Evolutionary conservation across 164 flowering plant species (phyloP).

Genomic region (Vitis rupestris): DNA sequence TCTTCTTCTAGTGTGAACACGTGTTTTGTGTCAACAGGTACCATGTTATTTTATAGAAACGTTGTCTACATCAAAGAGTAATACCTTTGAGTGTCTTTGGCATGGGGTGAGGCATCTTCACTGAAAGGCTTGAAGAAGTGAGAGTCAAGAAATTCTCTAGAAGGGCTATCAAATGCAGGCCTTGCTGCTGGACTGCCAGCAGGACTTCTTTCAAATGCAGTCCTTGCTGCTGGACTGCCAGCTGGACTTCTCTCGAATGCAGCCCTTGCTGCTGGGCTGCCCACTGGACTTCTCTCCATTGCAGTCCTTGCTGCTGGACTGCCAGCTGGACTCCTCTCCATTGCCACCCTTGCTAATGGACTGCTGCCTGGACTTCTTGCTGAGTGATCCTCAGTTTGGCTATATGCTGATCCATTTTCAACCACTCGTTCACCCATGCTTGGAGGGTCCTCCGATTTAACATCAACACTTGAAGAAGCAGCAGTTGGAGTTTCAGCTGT

Average conservation of each 20-base stretch:
- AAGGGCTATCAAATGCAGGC: conserved; percentile 45
- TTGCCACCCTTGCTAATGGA: not conserved
- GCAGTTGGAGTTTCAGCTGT: conserved; percentile 23
- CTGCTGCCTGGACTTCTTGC: conserved; percentile 55
- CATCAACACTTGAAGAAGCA: conserved; percentile 37
- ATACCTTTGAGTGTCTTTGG: conserved; percentile 60
- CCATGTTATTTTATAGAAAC: too few species aligned
- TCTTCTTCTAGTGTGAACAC: too few species aligned
- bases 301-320: too few species aligned
- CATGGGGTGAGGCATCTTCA: conserved; percentile 52
- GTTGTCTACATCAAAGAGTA: not conserved
- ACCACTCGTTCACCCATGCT: conserved; percentile 26
- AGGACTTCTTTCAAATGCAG: conserved; percentile 37
- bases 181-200: conserved; percentile 49
- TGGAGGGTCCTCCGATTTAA: conserved; percentile 43
- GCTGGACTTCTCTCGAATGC: conserved; percentile 41
- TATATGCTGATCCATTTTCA: conserved; percentile 42
- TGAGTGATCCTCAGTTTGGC: conserved; percentile 45
- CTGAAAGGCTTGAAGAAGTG: conserved; percentile 30
- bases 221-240: not conserved
- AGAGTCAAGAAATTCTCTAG: conserved; percentile 43
- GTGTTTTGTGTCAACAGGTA: too few species aligned
- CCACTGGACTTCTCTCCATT: too few species aligned
- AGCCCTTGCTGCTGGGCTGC: too few species aligned
- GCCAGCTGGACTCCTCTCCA: too few species aligned